Evolutionary conservation across 345 rosid genomes (phyloP).

Genomic region (Eucalyptus camaldulensis): DNA sequence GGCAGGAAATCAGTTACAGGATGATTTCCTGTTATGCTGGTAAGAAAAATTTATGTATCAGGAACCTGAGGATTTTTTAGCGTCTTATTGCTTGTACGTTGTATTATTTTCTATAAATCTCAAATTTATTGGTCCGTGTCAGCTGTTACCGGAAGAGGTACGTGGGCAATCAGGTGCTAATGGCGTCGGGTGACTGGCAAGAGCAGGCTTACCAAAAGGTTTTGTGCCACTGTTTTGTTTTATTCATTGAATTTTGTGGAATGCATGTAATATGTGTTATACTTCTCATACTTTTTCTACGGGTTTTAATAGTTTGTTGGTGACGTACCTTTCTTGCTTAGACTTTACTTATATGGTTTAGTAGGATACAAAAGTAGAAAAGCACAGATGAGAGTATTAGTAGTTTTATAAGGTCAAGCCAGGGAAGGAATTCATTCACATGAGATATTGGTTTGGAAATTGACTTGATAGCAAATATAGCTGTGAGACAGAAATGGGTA

Average conservation of each 20-base stretch:
- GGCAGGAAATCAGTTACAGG: neutral
- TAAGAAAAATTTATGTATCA: neutral
- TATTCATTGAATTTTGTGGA: neutral
- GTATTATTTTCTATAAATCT: neutral
- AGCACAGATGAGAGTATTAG: neutral
- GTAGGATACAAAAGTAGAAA: neutral
- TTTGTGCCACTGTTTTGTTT: neutral
- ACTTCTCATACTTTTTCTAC: neutral
- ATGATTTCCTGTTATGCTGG: neutral
- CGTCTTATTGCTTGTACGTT: neutral
- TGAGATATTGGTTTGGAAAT: neutral
- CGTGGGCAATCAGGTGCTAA: neutral
- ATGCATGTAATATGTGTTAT: neutral
- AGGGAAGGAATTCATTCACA: neutral
- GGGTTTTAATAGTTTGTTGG: neutral
- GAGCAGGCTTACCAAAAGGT: slow-evolving; percentile 88
- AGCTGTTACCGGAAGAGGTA: neutral
- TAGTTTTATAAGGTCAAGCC: neutral
- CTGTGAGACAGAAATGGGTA: neutral
- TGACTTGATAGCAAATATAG: neutral
- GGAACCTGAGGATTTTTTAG: neutral
- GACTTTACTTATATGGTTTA: neutral
- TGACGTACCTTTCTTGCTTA: neutral
- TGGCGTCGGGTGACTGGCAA: slow-evolving; percentile 46
- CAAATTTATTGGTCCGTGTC: neutral